phyloP scores from a whole-genome alignment of 805 yeast genomes.

The Zygoascus flipseniorum region DNA sequence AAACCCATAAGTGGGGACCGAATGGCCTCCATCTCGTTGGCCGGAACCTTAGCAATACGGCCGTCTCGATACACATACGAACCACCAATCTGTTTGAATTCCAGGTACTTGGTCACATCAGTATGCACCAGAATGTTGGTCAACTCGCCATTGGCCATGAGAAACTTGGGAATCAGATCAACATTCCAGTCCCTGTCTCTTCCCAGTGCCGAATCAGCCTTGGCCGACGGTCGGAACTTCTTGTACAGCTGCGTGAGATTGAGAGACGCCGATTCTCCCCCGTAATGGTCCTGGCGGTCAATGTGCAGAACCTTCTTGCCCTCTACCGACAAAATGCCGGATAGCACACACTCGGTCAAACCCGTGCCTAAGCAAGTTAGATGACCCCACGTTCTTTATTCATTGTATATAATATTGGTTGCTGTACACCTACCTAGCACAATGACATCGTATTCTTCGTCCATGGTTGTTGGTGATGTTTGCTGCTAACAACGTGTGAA shows the following conservation, averaged over 20 bases:
- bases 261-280: constrained; percentile 46
- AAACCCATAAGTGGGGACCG: constrained; percentile 89
- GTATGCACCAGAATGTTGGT: constrained; percentile 94
- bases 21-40: constrained; percentile 85
- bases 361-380: constrained; percentile 36
- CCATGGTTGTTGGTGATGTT: constrained; percentile 43
- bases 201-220: constrained; percentile 59
- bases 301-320: constrained; percentile 96
- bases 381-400: background rate
- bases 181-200: constrained; percentile 97
- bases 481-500: background rate
- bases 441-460: constrained; percentile 93
- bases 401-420: background rate
- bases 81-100: constrained; percentile 94
- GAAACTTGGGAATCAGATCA: constrained; percentile 90
- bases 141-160: constrained; percentile 96
- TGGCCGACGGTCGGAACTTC: constrained; percentile 80
- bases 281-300: constrained; percentile 93
- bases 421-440: constrained; percentile 59
- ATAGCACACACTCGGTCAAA: constrained; percentile 91
- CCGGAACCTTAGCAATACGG: constrained; percentile 88
- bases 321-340: constrained; percentile 92
- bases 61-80: constrained; percentile 89
- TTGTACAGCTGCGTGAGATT: constrained; percentile 47
- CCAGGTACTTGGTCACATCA: constrained; percentile 90